phyloP scores from a whole-genome alignment of 768 basidiomycete genomes.

The Hebeloma cylindrosporum region DNA sequence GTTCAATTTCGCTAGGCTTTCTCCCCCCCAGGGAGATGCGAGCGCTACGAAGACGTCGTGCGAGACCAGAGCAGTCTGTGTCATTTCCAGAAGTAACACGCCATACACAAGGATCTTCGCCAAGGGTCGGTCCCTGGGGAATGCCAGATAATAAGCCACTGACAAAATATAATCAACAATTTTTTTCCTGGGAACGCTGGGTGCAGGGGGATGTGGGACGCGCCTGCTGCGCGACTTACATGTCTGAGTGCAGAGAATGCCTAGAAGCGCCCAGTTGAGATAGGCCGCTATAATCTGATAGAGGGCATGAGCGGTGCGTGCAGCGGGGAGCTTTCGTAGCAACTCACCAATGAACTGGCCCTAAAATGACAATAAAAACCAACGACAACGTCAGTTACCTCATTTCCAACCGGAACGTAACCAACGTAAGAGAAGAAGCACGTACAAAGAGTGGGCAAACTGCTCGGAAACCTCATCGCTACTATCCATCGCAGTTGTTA shows the following conservation, averaged over 20 bases:
- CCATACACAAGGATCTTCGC: conserved; percentile 27
- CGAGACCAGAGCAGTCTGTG: conserved; percentile 25
- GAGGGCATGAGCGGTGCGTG: neutral
- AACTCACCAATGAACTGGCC: conserved; percentile 23
- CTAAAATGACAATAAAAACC: too few species aligned
- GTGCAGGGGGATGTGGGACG: neutral
- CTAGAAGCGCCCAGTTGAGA: conserved; percentile 28
- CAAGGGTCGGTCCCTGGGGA: conserved; percentile 27
- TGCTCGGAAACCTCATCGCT: too few species aligned
- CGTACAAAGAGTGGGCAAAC: too few species aligned
- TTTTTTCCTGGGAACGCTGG: neutral
- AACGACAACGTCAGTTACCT: too few species aligned
- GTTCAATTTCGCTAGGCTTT: conserved; percentile 16
- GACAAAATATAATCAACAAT: neutral
- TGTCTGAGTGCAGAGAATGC: conserved; percentile 23
- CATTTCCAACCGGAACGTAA: too few species aligned
- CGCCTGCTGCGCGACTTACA: too few species aligned
- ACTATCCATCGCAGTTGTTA: too few species aligned
- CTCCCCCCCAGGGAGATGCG: conserved; percentile 16
- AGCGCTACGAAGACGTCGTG: conserved; percentile 25
- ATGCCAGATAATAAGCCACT: conserved; percentile 32
- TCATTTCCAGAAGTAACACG: conserved; percentile 23
- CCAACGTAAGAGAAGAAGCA: too few species aligned
- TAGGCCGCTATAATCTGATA: conserved; percentile 23
- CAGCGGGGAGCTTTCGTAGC: neutral